Percentiles rank a stretch among this genome's conserved stretches.
Conservation (phyloP, 2,329 filamentous ascomycete genomes). For the Trichoderma asperellum region DNA sequence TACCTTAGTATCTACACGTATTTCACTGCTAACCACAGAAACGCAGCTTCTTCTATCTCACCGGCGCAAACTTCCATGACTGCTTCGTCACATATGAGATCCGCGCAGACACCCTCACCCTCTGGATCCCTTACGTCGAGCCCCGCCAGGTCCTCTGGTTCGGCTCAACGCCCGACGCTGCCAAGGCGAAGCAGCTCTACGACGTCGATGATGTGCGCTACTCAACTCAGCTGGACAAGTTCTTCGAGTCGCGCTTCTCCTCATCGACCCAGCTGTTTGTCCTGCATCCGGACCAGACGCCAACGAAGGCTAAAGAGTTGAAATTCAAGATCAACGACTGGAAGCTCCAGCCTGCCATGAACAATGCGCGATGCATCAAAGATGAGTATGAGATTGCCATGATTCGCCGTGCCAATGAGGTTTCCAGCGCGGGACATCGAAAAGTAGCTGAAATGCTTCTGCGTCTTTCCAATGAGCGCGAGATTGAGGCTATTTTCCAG, state of each 20-base stretch:
- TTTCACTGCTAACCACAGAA: not conserved
- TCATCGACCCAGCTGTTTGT: constrained; percentile 48
- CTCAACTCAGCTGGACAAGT: constrained; percentile 55
- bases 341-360: constrained; percentile 71
- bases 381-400: constrained; percentile 82
- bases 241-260: constrained; percentile 46
- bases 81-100: constrained; percentile 63
- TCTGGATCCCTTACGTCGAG: constrained; percentile 75
- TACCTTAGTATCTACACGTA: too few species aligned
- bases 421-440: constrained; percentile 78
- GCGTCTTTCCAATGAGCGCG: constrained; percentile 72
- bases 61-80: constrained; percentile 58
- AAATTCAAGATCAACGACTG: constrained; percentile 49
- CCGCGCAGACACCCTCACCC: constrained; percentile 62
- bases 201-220: constrained; percentile 75
- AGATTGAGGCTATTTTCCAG: constrained; percentile 80
- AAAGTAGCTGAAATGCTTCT: constrained; percentile 69
- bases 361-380: constrained; percentile 80
- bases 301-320: constrained; percentile 24
- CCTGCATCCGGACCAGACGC: constrained; percentile 53
- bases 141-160: constrained; percentile 65
- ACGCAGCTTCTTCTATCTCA: constrained; percentile 62
- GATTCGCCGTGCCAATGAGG: constrained; percentile 77
- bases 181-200: constrained; percentile 64
- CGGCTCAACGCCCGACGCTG: constrained; percentile 61